Evolutionary conservation across 371 early-diverging fungal species (phyloP).

Genomic region (Rhizomucor pusillus): DNA sequence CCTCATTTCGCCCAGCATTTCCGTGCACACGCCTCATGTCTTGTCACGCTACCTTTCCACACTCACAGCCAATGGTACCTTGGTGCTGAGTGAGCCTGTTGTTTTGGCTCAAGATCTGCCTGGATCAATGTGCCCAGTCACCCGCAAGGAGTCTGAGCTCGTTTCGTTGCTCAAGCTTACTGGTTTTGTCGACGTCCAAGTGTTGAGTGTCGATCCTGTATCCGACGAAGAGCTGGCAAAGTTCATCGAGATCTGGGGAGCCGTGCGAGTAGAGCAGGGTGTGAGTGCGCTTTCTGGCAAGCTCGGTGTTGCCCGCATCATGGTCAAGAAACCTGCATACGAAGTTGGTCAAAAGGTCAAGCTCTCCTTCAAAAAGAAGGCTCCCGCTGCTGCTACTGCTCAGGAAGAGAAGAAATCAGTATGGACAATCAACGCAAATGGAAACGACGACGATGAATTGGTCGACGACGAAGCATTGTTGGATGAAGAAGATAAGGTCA

Average conservation of each 20-base stretch:
- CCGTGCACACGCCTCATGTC: slow-evolving; percentile 33
- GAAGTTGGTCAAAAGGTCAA: slow-evolving; percentile 71
- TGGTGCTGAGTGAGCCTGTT: slow-evolving; percentile 36
- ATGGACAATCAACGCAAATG: slow-evolving; percentile 18
- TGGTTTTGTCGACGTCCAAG: slow-evolving; percentile 41
- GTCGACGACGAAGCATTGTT: slow-evolving; percentile 88
- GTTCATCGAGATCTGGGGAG: slow-evolving; percentile 41
- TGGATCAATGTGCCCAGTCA: slow-evolving; percentile 38
- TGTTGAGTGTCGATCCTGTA: slow-evolving; percentile 14
- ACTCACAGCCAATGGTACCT: slow-evolving; percentile 30
- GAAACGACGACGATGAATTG: slow-evolving; percentile 54
- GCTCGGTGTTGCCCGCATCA: slow-evolving; percentile 40
- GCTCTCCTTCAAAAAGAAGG: slow-evolving; percentile 39
- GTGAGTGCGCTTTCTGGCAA: slow-evolving; percentile 48
- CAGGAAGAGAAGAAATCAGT: slow-evolving; percentile 24
- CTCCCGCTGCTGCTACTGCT: slow-evolving; percentile 44
- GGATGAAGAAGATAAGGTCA: slow-evolving; percentile 81
- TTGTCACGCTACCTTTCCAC: slow-evolving; percentile 40
- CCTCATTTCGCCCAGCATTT: slow-evolving; percentile 30
- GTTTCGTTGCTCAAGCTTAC: slow-evolving; percentile 45
- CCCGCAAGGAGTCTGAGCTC: slow-evolving; percentile 37
- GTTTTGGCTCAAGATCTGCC: slow-evolving; percentile 20
- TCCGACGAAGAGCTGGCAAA: slow-evolving; percentile 45
- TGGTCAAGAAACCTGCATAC: slow-evolving; percentile 82
- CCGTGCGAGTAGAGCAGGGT: slow-evolving; percentile 38